Evolutionary conservation across 139 green algal species (phyloP), one percentile per base, ranked within the genome.

Genomic region (Picochlorum sp.): DNA sequence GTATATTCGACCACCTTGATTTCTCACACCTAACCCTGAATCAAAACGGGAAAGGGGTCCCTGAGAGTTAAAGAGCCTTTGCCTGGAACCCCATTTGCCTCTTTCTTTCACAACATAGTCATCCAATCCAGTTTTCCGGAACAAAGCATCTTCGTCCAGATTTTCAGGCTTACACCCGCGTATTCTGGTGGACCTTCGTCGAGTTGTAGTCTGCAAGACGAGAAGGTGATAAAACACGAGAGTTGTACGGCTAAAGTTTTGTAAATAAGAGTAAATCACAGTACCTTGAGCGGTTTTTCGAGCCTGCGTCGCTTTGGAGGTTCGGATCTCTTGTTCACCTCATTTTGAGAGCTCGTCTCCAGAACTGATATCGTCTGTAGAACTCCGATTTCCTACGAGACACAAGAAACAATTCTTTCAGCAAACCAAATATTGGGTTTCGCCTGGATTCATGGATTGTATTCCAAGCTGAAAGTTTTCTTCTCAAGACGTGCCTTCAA

Each of bases 1-100:
- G 49, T 91, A 91, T 26, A 86, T 71, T 10, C 70, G 49, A 8
- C 83, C 80, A 30, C 83, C 83, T 73, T 88, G 80, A 26, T 81
- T 64, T 29, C 81, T 68, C 29, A 87, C 79, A 14, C 81, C 79
- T 47, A 79, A 79, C 29, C 79, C 77, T 28, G 67, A 80, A 65
- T 88, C 81, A 3, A 81, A 40, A 47, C 18, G 39, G 14, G 39
- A 47, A n/a, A n/a, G n/a, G n/a, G n/a, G n/a, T n/a, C n/a, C n/a
- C n/a, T n/a, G n/a, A n/a, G n/a, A n/a, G n/a, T n/a, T n/a, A n/a
- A n/a, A n/a, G n/a, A n/a, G n/a, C n/a, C n/a, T n/a, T n/a, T n/a
- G n/a, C n/a, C n/a, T n/a, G n/a, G n/a, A n/a, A n/a, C n/a, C 39
- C 39, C 39, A 26, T n/a, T 47, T 47, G 22, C 18, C 39, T 26